phyloP scores from a whole-genome alignment of 345 rosid species.

The Salix purpurea region DNA sequence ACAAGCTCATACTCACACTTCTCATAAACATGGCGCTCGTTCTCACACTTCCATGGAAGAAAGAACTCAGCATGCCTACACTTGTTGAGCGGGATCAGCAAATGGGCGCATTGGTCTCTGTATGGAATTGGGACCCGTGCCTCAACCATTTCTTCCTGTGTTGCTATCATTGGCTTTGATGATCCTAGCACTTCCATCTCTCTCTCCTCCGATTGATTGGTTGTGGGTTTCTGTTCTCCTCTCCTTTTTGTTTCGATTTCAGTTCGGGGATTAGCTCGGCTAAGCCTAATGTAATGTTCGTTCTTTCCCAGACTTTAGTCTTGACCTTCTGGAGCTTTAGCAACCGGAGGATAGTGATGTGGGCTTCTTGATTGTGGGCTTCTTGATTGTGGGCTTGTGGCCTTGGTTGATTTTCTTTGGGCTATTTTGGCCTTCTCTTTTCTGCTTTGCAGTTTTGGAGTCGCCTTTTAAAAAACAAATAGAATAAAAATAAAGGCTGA shows the following conservation, averaged over 20 bases:
- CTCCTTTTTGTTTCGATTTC: neutral
- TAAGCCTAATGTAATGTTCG: too few species aligned
- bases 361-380: neutral
- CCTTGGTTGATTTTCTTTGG: neutral
- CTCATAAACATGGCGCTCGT: conserved; percentile 88
- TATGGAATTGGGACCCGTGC: conserved; percentile 78
- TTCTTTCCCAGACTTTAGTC: neutral
- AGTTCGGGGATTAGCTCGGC: neutral
- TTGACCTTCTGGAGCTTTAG: neutral
- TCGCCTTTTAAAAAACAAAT: neutral
- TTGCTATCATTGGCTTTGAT: conserved; percentile 97
- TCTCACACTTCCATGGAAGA: conserved; percentile 98
- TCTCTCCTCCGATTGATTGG: neutral
- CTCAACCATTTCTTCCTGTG: conserved; percentile 85
- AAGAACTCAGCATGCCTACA: conserved; percentile 92
- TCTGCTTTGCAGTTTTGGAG: neutral
- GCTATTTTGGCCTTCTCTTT: neutral
- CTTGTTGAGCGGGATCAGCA: conserved; percentile 90
- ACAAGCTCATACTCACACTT: conserved; percentile 98
- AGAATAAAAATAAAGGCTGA: too few species aligned
- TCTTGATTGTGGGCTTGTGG: neutral
- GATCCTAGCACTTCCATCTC: conserved; percentile 79
- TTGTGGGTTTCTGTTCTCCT: neutral
- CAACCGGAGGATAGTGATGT: neutral
- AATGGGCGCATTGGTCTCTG: conserved; percentile 95